A percentile compares a stretch with the other conserved stretches of the same genome.
phyloP scores from a whole-genome alignment of 2,329 filamentous ascomycete genomes.

The Chaetomium sp. region DNA sequence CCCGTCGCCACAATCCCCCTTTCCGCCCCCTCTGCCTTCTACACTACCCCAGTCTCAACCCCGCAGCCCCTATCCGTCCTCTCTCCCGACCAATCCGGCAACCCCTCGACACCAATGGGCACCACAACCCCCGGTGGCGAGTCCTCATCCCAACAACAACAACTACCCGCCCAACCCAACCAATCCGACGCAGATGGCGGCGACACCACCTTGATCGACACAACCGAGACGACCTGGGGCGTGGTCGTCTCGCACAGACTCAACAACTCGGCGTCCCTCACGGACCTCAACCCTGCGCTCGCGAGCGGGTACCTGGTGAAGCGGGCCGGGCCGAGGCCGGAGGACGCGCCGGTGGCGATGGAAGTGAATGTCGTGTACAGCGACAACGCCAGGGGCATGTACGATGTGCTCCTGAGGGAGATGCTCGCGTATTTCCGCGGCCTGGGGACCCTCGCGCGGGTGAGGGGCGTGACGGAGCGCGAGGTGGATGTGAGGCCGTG shows the following conservation, averaged over 20 bases:
- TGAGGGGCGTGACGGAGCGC: conserved; percentile 63
- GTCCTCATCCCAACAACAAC: conserved; percentile 38
- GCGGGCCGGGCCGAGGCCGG: conserved; percentile 56
- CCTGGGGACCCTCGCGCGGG: conserved; percentile 68
- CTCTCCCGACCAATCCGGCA: conserved; percentile 61
- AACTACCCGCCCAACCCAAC: not conserved
- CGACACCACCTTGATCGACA: conserved; percentile 71
- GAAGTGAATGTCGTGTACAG: conserved; percentile 66
- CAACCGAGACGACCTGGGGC: conserved; percentile 75
- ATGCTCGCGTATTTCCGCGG: conserved; percentile 70
- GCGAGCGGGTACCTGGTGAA: conserved; percentile 69
- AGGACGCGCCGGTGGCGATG: conserved; percentile 62
- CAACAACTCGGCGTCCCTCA: conserved; percentile 59
- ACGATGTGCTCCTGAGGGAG: conserved; percentile 69
- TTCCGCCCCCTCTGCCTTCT: conserved; percentile 49
- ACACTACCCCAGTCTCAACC: conserved; percentile 68
- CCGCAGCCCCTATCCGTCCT: conserved; percentile 60
- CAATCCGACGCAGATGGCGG: conserved; percentile 40
- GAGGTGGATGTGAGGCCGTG: conserved; percentile 69
- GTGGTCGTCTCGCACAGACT: conserved; percentile 68
- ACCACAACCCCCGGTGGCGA: conserved; percentile 32
- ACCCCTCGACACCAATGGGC: conserved; percentile 53
- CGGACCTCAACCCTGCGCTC: conserved; percentile 59
- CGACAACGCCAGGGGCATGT: conserved; percentile 52
- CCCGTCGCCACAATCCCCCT: conserved; percentile 53